Base-by-base conservation (phyloP, 768 basidiomycete genomes). In the Phanerochaete carnosa region DNA sequence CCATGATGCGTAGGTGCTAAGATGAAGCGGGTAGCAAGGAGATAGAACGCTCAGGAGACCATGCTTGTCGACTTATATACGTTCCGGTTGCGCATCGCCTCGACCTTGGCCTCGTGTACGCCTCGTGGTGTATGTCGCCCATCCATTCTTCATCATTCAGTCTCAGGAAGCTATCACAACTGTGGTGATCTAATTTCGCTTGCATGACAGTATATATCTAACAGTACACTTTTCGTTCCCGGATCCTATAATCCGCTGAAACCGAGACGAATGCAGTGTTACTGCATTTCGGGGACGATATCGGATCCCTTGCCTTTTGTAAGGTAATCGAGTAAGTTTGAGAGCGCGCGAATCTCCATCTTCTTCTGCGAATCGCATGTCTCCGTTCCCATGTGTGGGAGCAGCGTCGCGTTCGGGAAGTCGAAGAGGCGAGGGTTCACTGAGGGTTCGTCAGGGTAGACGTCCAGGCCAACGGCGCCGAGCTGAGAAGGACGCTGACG, bases 351-450 rank as follows among this genome's bases (percentile, higher is more conserved):
- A 35, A 92, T 78, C 74, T 94, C 93, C 93, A 94, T 94, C 71
- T 81, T 80, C 57, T 79, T 80, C 70, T 92, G 89, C 3, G 88
- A 81, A 67, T 94, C 93, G 64, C 86, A 83, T 54, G 84, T 94
- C 70, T 92, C 87, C 0, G 92, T 94, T 5, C 95, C 95, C 87
- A 96, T 88, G 72, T 96, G 95, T 0, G 95, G 95, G 25, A 97
- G 80, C 11, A 97, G 78, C 22, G 89, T 89, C 58, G 92, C 87
- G 64, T 93, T 85, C 9, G 89, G 86, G 73, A 92, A 90, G 15
- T 83, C 82, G 57, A 94, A 78, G 32, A 97, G 76, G 32, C 86
- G 83, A 7, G 90, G 88, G 66, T 94, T 89, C 45, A 94, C 85
- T 45, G 80, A 71, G 1, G 94, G 93, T 68, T 94, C 92, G 73